Evolutionary conservation across 108 stramenopile species (phyloP).

Genomic region (Chaetoceros tenuissimus): DNA sequence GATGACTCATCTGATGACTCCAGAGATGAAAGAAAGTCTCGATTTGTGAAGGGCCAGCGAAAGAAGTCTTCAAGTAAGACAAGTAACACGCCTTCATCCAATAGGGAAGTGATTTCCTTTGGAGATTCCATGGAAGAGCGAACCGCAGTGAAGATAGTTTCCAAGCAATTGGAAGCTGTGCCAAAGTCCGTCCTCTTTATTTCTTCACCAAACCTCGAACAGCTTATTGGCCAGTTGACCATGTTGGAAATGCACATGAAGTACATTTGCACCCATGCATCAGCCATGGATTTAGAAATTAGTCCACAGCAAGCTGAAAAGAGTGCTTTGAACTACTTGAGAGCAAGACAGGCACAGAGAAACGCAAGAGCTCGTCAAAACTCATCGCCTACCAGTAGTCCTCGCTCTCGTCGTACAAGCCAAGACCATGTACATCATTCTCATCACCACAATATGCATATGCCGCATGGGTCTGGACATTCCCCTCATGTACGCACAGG

Average conservation of each 20-base stretch:
- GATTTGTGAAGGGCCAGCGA: slow-evolving; percentile 3
- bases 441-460: too few species aligned
- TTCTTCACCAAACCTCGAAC: slow-evolving; percentile 48
- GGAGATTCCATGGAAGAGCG: slow-evolving; percentile 83
- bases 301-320: slow-evolving; percentile 56
- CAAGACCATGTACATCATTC: too few species aligned
- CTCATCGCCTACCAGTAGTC: too few species aligned
- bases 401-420: too few species aligned
- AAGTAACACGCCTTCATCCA: slow-evolving; percentile 4
- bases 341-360: neutral
- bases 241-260: slow-evolving; percentile 79
- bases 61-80: neutral
- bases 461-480: too few species aligned
- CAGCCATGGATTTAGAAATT: slow-evolving; percentile 71
- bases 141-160: slow-evolving; percentile 80
- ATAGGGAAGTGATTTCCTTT: slow-evolving; percentile 73
- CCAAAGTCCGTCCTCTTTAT: slow-evolving; percentile 84
- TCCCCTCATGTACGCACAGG: too few species aligned
- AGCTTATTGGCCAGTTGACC: slow-evolving; percentile 73
- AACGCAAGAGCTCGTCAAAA: neutral
- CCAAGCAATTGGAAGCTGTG: slow-evolving; percentile 55
- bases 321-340: slow-evolving; percentile 50
- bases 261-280: slow-evolving; percentile 44
- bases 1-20: slow-evolving; percentile 37
- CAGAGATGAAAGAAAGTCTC: slow-evolving; percentile 1